These are phyloP conservation scores for Acanthochlamys bracteata DNA, from an alignment of 106 monocot species.

Conservation along the genomic window DNA sequence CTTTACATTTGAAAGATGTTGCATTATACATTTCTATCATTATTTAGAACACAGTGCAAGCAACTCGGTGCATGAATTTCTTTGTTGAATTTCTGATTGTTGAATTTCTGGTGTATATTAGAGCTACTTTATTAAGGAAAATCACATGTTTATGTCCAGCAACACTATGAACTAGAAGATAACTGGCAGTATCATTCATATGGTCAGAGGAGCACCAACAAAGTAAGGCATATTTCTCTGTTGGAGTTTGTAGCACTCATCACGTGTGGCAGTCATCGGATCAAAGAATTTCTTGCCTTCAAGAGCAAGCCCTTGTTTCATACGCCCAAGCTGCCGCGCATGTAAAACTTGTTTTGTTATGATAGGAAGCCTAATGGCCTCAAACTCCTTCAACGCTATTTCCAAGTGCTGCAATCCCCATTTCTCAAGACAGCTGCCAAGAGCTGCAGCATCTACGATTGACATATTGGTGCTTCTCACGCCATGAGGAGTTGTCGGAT, in stretches of 20 bases:
- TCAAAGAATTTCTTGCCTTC: slow-evolving; percentile 28
- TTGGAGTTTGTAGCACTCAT: slow-evolving; percentile 21
- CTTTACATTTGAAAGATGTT: no score
- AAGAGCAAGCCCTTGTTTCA: slow-evolving; percentile 57
- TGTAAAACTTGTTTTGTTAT: slow-evolving; percentile 58
- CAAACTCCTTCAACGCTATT: slow-evolving; percentile 44
- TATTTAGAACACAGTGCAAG: no score
- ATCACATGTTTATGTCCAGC: no score
- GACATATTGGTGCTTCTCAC: slow-evolving; percentile 91
- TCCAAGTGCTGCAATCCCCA: slow-evolving; percentile 28
- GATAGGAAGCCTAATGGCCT: slow-evolving; percentile 49
- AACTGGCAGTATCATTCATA: no score
- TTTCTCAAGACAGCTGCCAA: slow-evolving; percentile 43
- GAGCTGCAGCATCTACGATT: slow-evolving; percentile 38
- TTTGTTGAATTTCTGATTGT: no score
- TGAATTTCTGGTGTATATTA: no score
- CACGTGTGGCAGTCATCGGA: slow-evolving; percentile 14
- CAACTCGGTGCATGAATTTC: no score
- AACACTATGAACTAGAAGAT: no score
- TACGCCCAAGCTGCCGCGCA: slow-evolving; percentile 43
- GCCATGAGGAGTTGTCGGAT: slow-evolving; percentile 83
- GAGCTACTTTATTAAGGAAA: no score
- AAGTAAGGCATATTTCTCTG: slow-evolving; percentile 79
- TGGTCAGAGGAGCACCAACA: slow-evolving; percentile 11
- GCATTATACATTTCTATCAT: no score